These are phyloP conservation scores for Phytophthora sp. DNA, from an alignment of 352 stramenopile species.

Conservation along the genomic window DNA sequence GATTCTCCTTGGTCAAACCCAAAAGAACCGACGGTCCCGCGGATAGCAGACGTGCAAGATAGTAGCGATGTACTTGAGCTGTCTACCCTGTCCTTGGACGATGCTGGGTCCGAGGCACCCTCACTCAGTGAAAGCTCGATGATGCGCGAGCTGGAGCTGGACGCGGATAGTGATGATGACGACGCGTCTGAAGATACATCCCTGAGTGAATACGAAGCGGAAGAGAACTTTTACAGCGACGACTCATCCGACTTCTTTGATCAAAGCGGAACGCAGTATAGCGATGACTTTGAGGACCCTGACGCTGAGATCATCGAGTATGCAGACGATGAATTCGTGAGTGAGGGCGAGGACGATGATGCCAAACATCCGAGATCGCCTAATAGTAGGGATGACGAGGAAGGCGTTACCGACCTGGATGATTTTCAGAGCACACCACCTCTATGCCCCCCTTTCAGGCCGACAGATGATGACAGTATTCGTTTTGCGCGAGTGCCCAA, in stretches of 20 bases:
- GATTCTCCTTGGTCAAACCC: conserved; percentile 10
- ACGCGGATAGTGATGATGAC: conserved; percentile 55
- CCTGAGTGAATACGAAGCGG: conserved; percentile 72
- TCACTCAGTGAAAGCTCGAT: conserved; percentile 67
- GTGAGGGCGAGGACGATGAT: conserved; percentile 38
- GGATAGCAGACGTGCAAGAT: conserved; percentile 13
- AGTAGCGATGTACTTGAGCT: conserved; percentile 27
- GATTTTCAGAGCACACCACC: conserved; percentile 8
- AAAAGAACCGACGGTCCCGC: neutral
- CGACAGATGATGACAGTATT: conserved; percentile 13
- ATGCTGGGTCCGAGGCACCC: conserved; percentile 21
- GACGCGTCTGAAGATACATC: conserved; percentile 53
- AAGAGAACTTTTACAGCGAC: conserved; percentile 89
- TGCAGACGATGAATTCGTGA: conserved; percentile 65
- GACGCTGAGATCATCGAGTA: conserved; percentile 86
- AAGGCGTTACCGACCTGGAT: conserved; percentile 4
- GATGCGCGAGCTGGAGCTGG: conserved; percentile 58
- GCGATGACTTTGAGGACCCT: conserved; percentile 81
- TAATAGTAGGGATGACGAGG: conserved; percentile 5
- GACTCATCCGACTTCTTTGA: conserved; percentile 74
- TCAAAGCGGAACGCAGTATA: conserved; percentile 76
- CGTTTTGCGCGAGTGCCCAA: conserved; percentile 18
- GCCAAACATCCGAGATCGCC: neutral
- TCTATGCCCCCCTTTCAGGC: conserved; percentile 18
- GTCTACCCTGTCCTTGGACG: conserved; percentile 38